Conservation (phyloP, 2,329 filamentous ascomycete species). For the Talaromyces rugulosus region DNA sequence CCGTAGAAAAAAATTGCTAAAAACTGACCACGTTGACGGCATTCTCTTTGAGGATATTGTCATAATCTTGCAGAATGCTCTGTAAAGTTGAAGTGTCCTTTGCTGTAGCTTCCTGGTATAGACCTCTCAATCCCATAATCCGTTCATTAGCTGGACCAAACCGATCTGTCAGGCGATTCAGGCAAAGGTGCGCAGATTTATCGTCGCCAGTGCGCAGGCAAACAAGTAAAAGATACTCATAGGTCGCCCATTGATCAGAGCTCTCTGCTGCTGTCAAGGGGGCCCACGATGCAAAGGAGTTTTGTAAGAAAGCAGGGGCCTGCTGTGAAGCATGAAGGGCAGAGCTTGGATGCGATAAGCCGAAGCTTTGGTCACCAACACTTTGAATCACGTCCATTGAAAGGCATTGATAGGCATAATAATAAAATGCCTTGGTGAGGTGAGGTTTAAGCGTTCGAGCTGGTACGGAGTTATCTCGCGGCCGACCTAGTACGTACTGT, state of each 20-base stretch:
- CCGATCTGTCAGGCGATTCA: slow-evolving; percentile 70
- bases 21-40: slow-evolving; percentile 71
- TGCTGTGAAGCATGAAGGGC: slow-evolving; percentile 40
- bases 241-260: slow-evolving; percentile 74
- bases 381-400: background rate
- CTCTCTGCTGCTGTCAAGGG: slow-evolving; percentile 58
- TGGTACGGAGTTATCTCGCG: too few species aligned
- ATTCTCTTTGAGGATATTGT: slow-evolving; percentile 67
- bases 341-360: slow-evolving; percentile 42
- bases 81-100: slow-evolving; percentile 62
- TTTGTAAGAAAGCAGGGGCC: slow-evolving; percentile 37
- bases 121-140: slow-evolving; percentile 74
- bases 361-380: background rate
- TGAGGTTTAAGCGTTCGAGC: background rate
- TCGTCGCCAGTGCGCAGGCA: slow-evolving; percentile 84
- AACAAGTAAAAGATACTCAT: slow-evolving; percentile 82
- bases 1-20: background rate
- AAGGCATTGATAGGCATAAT: background rate
- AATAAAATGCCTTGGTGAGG: background rate
- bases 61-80: slow-evolving; percentile 70
- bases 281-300: slow-evolving; percentile 34
- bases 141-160: slow-evolving; percentile 84
- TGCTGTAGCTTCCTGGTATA: slow-evolving; percentile 81
- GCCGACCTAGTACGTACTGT: background rate
- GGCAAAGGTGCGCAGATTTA: slow-evolving; percentile 66